phyloP scores from a whole-genome alignment of 805 yeast genomes.

The Metschnikowia kofuensis region DNA sequence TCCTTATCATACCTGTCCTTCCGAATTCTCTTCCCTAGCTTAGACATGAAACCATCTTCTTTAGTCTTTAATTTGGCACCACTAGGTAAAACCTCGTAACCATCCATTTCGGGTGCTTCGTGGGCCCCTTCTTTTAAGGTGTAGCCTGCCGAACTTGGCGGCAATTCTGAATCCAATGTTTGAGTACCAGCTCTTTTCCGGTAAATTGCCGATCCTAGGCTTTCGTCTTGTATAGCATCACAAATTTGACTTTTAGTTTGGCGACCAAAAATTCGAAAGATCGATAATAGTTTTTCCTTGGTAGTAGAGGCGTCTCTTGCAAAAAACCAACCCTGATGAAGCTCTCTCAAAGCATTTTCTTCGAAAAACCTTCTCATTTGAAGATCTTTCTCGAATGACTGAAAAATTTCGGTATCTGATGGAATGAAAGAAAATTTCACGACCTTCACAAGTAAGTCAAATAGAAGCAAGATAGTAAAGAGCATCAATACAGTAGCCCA shows the following conservation, averaged over 20 bases:
- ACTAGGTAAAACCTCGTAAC: slow-evolving; percentile 66
- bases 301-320: slow-evolving; percentile 41
- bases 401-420: slow-evolving; percentile 76
- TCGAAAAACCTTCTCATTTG: slow-evolving; percentile 70
- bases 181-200: slow-evolving; percentile 50
- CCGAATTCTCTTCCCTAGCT: slow-evolving; percentile 38
- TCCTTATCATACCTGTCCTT: slow-evolving; percentile 38
- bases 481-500: slow-evolving; percentile 75
- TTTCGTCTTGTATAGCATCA: slow-evolving; percentile 13
- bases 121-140: slow-evolving; percentile 27
- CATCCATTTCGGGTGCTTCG: slow-evolving; percentile 29
- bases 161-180: slow-evolving; percentile 45
- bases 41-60: slow-evolving; percentile 21
- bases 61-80: slow-evolving; percentile 57
- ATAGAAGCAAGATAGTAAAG: slow-evolving; percentile 53
- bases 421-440: slow-evolving; percentile 56
- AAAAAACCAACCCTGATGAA: slow-evolving; percentile 79
- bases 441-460: slow-evolving; percentile 65
- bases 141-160: slow-evolving; percentile 45
- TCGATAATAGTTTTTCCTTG: slow-evolving; percentile 4
- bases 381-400: slow-evolving; percentile 67
- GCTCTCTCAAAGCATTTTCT: slow-evolving; percentile 63
- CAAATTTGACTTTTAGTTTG: slow-evolving; percentile 11
- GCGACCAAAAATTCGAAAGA: slow-evolving; percentile 19
- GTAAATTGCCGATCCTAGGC: slow-evolving; percentile 31